phyloP scores from a whole-genome alignment of 352 stramenopile species.

The Thraustochytrium striatum region DNA sequence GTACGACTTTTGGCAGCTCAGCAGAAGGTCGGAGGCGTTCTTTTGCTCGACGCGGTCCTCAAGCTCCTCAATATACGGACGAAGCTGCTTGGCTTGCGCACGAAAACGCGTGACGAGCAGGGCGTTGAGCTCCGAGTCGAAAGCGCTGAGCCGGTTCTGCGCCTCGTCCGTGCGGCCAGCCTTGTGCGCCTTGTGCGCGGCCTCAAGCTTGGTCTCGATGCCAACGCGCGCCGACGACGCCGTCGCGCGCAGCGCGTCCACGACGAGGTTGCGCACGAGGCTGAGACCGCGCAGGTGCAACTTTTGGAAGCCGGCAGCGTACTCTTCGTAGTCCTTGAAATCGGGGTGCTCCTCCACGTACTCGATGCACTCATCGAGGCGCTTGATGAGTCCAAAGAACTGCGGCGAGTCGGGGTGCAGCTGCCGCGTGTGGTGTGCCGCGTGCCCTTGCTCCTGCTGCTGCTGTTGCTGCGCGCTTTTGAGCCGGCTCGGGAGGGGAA shows the following conservation, averaged over 20 bases:
- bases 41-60: constrained; percentile 39
- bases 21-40: constrained; percentile 21
- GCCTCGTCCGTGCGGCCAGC: background rate
- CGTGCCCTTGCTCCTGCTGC: background rate
- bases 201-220: constrained; percentile 32
- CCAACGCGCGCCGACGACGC: constrained; percentile 10
- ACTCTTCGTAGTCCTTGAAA: constrained; percentile 34
- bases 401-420: constrained; percentile 28
- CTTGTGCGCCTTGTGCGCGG: background rate
- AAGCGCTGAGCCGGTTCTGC: background rate
- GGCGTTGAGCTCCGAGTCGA: constrained; percentile 36
- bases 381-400: constrained; percentile 21
- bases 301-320: constrained; percentile 33
- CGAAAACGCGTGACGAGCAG: constrained; percentile 21
- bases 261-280: constrained; percentile 31
- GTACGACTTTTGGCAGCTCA: constrained; percentile 25
- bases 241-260: constrained; percentile 23
- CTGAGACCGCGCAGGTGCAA: constrained; percentile 38
- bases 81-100: constrained; percentile 11
- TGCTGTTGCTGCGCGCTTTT: too few relatives aligned
- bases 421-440: background rate
- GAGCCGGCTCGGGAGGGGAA: background rate
- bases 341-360: constrained; percentile 39
- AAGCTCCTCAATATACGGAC: constrained; percentile 32
- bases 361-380: constrained; percentile 36